Percentiles rank a stretch among this genome's conserved stretches.
Conservation (phyloP, 164 flowering plant genomes). For the Malania oleifera region DNA sequence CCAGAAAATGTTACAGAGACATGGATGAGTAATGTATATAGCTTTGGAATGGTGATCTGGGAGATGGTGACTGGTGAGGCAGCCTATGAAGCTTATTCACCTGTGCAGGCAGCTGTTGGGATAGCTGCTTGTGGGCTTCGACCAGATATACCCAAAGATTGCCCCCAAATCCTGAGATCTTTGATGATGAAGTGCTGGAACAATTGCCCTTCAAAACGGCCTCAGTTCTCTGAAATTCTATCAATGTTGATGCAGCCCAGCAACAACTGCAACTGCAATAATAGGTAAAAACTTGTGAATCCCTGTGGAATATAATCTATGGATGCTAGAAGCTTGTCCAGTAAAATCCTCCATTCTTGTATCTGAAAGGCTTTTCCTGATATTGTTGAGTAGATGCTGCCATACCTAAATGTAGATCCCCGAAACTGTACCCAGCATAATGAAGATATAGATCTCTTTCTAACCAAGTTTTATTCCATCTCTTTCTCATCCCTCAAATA, state of each 20-base stretch:
- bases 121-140: conserved; percentile 95
- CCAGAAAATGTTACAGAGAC: conserved; percentile 87
- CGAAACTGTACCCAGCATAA: conserved; percentile 5
- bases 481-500: neutral
- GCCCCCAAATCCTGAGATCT: conserved; percentile 60
- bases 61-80: conserved; percentile 91
- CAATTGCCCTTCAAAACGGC: conserved; percentile 73
- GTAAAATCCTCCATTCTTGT: neutral
- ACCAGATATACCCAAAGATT: conserved; percentile 87
- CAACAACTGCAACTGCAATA: conserved; percentile 25
- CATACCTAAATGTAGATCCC: conserved; percentile 13
- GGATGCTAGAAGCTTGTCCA: neutral
- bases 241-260: conserved; percentile 38
- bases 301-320: conserved; percentile 3
- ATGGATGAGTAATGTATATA: conserved; percentile 93
- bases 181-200: conserved; percentile 92
- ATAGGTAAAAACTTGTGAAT: conserved; percentile 23
- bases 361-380: too few species aligned
- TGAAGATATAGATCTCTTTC: conserved; percentile 4
- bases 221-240: conserved; percentile 71
- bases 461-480: neutral
- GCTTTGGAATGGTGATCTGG: conserved; percentile 94
- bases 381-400: neutral
- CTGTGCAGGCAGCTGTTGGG: conserved; percentile 96
- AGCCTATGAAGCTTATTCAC: conserved; percentile 77